These are phyloP conservation scores for Podila epigama DNA, from an alignment of 192 early-diverging fungal genomes.

Conservation along the genomic window DNA sequence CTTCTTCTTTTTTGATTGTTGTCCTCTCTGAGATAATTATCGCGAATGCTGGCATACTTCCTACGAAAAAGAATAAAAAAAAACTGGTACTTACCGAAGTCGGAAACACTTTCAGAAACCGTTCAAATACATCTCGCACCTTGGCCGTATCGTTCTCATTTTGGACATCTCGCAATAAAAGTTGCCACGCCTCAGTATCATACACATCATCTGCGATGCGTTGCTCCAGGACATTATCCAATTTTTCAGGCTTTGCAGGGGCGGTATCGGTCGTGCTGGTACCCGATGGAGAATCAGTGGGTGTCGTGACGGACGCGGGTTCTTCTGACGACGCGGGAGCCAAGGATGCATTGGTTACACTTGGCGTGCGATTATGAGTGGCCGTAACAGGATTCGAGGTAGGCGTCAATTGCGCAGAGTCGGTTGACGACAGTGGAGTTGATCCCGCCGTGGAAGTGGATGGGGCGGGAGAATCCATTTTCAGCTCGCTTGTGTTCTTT, in stretches of 20 bases:
- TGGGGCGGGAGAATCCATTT: not conserved
- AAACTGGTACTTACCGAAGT: constrained; percentile 69
- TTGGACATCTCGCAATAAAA: constrained; percentile 67
- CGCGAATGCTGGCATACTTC: no score
- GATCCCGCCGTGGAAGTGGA: not conserved
- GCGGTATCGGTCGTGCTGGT: not conserved
- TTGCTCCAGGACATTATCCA: constrained; percentile 47
- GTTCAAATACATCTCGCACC: constrained; percentile 71
- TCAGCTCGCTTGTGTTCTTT: not conserved
- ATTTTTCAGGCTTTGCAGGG: not conserved
- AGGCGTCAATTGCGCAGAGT: not conserved
- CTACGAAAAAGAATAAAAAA: not conserved
- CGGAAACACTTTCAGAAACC: constrained; percentile 80
- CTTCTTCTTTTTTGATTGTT: no score
- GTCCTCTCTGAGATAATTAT: no score
- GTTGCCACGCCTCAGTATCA: constrained; percentile 74
- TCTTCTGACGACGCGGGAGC: not conserved
- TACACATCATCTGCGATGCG: constrained; percentile 60
- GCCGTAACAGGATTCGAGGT: not conserved
- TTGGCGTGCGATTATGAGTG: not conserved
- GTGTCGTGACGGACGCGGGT: no score
- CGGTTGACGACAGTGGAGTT: not conserved
- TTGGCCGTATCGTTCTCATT: constrained; percentile 60
- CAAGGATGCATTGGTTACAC: not conserved
- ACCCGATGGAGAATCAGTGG: not conserved